Evolutionary conservation across 495 filamentous ascomycete species (phyloP), one percentile per base, ranked within the genome.

Genomic region (Hypomontagnella submonticulosa): DNA sequence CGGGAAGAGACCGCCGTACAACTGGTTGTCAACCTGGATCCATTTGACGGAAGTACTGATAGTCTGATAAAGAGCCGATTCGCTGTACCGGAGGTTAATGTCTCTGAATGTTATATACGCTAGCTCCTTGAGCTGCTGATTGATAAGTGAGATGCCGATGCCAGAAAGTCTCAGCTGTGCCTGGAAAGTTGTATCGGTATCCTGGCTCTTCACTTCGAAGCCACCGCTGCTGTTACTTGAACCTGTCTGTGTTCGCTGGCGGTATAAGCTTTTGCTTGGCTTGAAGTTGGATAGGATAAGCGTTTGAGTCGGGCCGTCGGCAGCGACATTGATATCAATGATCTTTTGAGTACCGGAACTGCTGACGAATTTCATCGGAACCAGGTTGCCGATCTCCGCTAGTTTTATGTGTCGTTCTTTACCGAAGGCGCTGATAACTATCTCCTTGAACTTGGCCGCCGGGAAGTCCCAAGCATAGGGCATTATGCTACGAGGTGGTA

Each of bases 391-490:
- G 70, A 99, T 99, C 71, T 99, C 95, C 19, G 93, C 91, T 53
- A 99, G 87, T 73, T 92, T 96, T 69, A 99, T 89, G 72, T 95
- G 91, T 42, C 94, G 84, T 66, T 94, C 90, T 74, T 90, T 93
- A 49, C 87, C 88, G 69, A 89, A 87, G 18, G 89, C 89, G 38
- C 78, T 88, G 71, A 99, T 83, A 41, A 97, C 85, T 33, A 98
- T 84, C 72, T 97, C 93, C 74, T 95, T 97, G 76, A 89, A 89
- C 77, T 96, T 97, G n/a, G 92, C 92, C 4, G 95, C 93, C 1
- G 95, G 95, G 78, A 95, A 98, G 73, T 99, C 96, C 95, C 95
- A 99, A 27, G 95, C 94, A 73, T 99, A 99, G 4, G 96, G 94
- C 95, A 99, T 99, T 76, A 98, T 97, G 75, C 94, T 97, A 32